These are phyloP conservation scores for Sphagnum fallax DNA, from an alignment of 228 moss, liverwort and hornwort genomes.

Conservation along the genomic window DNA sequence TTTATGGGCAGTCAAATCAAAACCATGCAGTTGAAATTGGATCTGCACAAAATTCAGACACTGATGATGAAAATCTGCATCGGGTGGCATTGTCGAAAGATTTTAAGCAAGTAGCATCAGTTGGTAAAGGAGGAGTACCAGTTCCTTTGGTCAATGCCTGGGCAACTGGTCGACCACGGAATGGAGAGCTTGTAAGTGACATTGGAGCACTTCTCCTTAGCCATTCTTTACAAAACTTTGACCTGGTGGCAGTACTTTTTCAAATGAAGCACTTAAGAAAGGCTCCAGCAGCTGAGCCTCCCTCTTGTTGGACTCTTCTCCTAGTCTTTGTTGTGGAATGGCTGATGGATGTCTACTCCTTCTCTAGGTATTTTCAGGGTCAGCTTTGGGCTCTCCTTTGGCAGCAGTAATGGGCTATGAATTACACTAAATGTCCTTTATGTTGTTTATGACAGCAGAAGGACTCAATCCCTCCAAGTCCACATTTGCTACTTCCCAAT, in stretches of 20 bases:
- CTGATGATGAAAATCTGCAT: conserved; percentile 29
- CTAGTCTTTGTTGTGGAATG: no score
- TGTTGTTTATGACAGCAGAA: conserved; percentile 17
- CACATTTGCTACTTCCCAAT: conserved; percentile 12
- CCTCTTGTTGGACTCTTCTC: no score
- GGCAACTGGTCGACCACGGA: conserved; percentile 36
- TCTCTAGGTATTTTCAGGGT: no score
- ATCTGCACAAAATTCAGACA: conserved; percentile 35
- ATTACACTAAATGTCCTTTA: no score
- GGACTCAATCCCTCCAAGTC: conserved; percentile 9
- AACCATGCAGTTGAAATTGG: conserved; percentile 26
- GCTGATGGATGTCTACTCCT: no score
- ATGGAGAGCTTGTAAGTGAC: conserved; percentile 23
- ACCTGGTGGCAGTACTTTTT: not conserved
- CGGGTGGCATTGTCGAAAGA: conserved; percentile 21
- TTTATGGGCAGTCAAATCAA: conserved; percentile 28
- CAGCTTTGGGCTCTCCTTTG: no score
- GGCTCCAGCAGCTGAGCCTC: not conserved
- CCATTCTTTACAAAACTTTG: conserved; percentile 4
- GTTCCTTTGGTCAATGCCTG: conserved; percentile 40
- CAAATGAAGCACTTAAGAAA: not conserved
- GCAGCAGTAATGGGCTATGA: no score
- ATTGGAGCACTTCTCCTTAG: conserved; percentile 21
- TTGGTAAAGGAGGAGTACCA: conserved; percentile 17
- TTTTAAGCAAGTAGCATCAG: conserved; percentile 20